Conservation (phyloP, 306 rosid species). For the Neltuma alba region DNA sequence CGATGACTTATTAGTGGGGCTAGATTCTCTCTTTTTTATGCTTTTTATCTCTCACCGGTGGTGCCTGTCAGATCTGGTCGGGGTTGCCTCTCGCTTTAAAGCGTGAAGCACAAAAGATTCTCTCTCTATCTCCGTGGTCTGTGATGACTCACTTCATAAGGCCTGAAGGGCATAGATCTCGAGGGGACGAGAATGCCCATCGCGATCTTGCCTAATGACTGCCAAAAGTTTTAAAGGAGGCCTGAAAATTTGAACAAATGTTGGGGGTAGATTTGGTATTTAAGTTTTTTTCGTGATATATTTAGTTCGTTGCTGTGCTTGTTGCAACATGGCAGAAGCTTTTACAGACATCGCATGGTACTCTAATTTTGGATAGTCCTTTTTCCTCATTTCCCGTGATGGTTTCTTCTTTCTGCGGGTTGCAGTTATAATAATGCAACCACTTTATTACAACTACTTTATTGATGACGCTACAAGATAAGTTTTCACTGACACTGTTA, state of each 20-base stretch:
- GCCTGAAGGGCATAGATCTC: constrained; percentile 62
- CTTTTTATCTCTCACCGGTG: constrained; percentile 37
- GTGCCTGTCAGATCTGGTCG: constrained; percentile 48
- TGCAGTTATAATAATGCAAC: constrained; percentile 42
- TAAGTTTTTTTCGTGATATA: constrained; percentile 26
- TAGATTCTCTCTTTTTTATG: constrained; percentile 39
- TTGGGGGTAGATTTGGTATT: constrained; percentile 36
- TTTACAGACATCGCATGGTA: constrained; percentile 54
- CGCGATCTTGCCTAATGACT: constrained; percentile 23
- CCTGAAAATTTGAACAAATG: constrained; percentile 31
- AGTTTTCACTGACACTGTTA: constrained; percentile 4
- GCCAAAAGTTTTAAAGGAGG: constrained; percentile 21
- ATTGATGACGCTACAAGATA: constrained; percentile 32
- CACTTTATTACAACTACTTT: constrained; percentile 40
- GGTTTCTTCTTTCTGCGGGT: constrained; percentile 42
- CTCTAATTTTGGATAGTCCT: constrained; percentile 43
- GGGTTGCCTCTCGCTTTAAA: constrained; percentile 48
- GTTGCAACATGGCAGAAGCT: constrained; percentile 56
- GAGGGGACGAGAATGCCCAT: constrained; percentile 57
- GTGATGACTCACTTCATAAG: constrained; percentile 50
- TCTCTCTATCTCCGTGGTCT: constrained; percentile 45
- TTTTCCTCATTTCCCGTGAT: constrained; percentile 58
- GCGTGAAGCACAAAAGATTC: constrained; percentile 71
- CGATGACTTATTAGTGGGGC: not conserved
- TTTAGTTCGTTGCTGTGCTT: constrained; percentile 42